These are phyloP conservation scores for Diaporthe vaccinii DNA, from an alignment of 2,329 filamentous ascomycete species.

Conservation along the genomic window DNA sequence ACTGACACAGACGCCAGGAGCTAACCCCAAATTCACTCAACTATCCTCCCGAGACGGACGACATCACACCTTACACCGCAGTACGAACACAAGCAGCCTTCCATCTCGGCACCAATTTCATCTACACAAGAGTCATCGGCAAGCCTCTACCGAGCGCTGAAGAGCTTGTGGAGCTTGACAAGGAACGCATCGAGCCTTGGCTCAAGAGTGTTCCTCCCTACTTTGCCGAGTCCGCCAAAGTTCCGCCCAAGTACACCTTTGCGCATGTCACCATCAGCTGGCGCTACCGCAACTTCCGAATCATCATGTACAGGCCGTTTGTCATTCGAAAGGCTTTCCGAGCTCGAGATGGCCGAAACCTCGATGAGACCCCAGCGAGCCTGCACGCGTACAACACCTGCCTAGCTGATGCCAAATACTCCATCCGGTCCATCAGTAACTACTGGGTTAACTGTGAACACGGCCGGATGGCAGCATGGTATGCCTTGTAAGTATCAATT, in stretches of 20 bases:
- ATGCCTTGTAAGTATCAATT: slow-evolving; percentile 50
- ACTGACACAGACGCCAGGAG: slow-evolving; percentile 39
- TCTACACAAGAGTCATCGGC: slow-evolving; percentile 61
- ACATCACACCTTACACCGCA: slow-evolving; percentile 59
- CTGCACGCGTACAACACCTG: slow-evolving; percentile 53
- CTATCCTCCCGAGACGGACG: slow-evolving; percentile 52
- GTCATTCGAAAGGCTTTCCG: slow-evolving; percentile 55
- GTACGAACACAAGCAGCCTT: slow-evolving; percentile 60
- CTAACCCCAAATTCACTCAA: slow-evolving; percentile 52
- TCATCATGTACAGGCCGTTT: slow-evolving; percentile 63
- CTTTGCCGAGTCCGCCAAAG: slow-evolving; percentile 50
- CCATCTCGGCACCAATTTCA: slow-evolving; percentile 58
- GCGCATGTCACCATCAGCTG: slow-evolving; percentile 59
- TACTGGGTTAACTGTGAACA: slow-evolving; percentile 55
- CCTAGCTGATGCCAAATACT: slow-evolving; percentile 56
- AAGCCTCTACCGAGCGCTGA: slow-evolving; percentile 56
- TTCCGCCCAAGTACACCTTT: slow-evolving; percentile 54
- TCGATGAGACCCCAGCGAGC: slow-evolving; percentile 42
- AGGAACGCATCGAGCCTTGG: slow-evolving; percentile 55
- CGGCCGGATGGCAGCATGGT: slow-evolving; percentile 59
- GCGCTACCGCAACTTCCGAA: slow-evolving; percentile 59
- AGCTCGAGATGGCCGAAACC: slow-evolving; percentile 42
- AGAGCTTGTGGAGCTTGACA: slow-evolving; percentile 57
- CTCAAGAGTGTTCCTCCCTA: slow-evolving; percentile 52
- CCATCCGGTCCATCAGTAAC: slow-evolving; percentile 54